Conservation (phyloP, 441 rosid species). For the Aleurites moluccanus region DNA sequence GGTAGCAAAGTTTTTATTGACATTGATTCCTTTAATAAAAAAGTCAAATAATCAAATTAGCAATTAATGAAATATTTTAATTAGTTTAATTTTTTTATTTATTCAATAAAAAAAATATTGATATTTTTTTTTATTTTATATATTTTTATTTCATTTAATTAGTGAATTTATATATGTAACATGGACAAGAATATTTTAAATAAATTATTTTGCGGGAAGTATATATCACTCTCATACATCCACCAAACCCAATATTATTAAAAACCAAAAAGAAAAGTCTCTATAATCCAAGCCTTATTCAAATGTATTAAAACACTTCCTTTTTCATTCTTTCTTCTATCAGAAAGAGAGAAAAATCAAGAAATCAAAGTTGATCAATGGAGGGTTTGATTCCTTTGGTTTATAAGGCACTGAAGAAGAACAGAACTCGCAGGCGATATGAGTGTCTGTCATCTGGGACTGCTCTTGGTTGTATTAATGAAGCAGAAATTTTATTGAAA, state of each 20-base stretch:
- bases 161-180: too few relatives aligned
- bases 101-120: too few relatives aligned
- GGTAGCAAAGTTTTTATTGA: background rate
- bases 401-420: slow-evolving; percentile 61
- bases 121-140: too few relatives aligned
- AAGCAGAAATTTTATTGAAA: background rate
- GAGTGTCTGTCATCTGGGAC: slow-evolving; percentile 61
- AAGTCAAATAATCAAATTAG: slow-evolving; percentile 9
- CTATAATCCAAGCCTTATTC: background rate
- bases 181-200: too few relatives aligned
- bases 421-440: slow-evolving; percentile 48
- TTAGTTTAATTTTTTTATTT: too few relatives aligned
- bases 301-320: background rate
- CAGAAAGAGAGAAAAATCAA: background rate
- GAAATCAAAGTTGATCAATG: slow-evolving; percentile 31
- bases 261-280: background rate
- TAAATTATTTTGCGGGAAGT: slow-evolving; percentile 1
- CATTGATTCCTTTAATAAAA: background rate
- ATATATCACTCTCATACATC: slow-evolving; percentile 11
- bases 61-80: too few relatives aligned
- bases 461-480: slow-evolving; percentile 32
- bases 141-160: too few relatives aligned
- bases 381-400: slow-evolving; percentile 78
- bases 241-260: slow-evolving; percentile 26
- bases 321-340: background rate